Base-by-base conservation (phyloP, 345 rosid species). In the Alliaria petiolata region DNA sequence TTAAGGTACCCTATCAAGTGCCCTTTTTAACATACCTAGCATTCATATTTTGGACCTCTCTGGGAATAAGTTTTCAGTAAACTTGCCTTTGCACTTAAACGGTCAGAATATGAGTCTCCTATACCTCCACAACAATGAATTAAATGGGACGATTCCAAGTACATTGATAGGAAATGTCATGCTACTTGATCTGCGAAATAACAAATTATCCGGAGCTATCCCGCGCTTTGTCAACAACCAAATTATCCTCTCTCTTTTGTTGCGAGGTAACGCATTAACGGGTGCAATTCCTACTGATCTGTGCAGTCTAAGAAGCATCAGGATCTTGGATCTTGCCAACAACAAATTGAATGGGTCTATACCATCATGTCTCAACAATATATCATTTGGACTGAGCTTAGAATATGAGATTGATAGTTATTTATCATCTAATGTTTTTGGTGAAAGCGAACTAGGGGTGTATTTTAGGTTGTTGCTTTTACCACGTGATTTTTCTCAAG, bases 31-130 rank as follows among this genome's bases (percentile, higher is more conserved):
- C 28, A 14, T 3, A 6, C 2, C 14, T 2, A 0, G 0, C 34
- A 3, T 76, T 4, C 3, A 0, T 17, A 0, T 69, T 11, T 10
- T 76, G 28, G 79, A 76, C 52, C 75, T 69, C 16, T 54, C 65
- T 53, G 0, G 22, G 0, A 76, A 76, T 7, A 62, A 42, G 38
- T 34, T 76, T 4, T 69, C 75, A 16, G 79, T 75, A 2, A 52
- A 3, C 3, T 62, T 73, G 16, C 64, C 70, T 0, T 0, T 12
- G 0, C 10, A 47, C 0, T 36, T 39, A 13, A 38, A 0, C 7
- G 5, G 26, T 22, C 0, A 3, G 15, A 0, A 8, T 16, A 12
- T 14, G 62, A 1, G 38, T 8, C 38, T 35, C 11, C 8, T 35
- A 2, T 35, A 35, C 38, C 11, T 35, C 11, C 10, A 35, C 11